phyloP scores from a whole-genome alignment of 441 rosid genomes.

The Geranium incanum region DNA sequence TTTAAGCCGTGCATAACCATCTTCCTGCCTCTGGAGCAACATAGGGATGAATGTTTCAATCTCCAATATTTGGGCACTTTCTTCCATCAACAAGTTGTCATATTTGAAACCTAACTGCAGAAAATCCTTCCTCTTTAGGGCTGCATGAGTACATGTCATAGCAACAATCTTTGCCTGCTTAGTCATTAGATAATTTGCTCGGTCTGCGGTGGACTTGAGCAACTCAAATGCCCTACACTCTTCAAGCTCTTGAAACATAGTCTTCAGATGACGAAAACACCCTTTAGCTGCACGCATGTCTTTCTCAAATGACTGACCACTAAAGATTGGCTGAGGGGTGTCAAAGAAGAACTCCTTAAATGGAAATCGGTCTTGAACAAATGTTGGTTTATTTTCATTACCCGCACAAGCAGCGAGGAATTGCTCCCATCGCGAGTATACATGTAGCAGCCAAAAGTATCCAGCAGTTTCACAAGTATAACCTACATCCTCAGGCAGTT shows the following conservation, averaged over 20 bases:
- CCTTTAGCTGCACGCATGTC: slow-evolving; percentile 97
- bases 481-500: slow-evolving; percentile 96
- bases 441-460: slow-evolving; percentile 97
- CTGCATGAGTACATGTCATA: slow-evolving; percentile 99
- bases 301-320: slow-evolving; percentile 76
- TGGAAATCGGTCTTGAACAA: slow-evolving; percentile 80
- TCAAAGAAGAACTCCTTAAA: slow-evolving; percentile 84
- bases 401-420: slow-evolving; percentile 83
- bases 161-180: slow-evolving; percentile 99
- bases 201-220: slow-evolving; percentile 97
- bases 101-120: slow-evolving; percentile 96
- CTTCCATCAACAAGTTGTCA: slow-evolving; percentile 97
- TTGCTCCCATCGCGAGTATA: slow-evolving; percentile 93
- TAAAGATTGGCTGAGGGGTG: slow-evolving; percentile 71
- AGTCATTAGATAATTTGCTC: slow-evolving; percentile 96
- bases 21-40: slow-evolving; percentile 98
- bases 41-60: slow-evolving; percentile 98
- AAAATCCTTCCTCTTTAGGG: slow-evolving; percentile 93
- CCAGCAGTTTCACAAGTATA: slow-evolving; percentile 99
- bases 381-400: slow-evolving; percentile 64
- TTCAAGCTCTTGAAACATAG: slow-evolving; percentile 95
- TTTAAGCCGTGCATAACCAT: slow-evolving; percentile 93
- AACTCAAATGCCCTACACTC: slow-evolving; percentile 98
- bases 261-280: slow-evolving; percentile 86
- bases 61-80: slow-evolving; percentile 97